Evolutionary conservation across 1,284 basidiomycete genomes (phyloP), one percentile per base, ranked within the genome.

Genomic region (Malassezia globosa): DNA sequence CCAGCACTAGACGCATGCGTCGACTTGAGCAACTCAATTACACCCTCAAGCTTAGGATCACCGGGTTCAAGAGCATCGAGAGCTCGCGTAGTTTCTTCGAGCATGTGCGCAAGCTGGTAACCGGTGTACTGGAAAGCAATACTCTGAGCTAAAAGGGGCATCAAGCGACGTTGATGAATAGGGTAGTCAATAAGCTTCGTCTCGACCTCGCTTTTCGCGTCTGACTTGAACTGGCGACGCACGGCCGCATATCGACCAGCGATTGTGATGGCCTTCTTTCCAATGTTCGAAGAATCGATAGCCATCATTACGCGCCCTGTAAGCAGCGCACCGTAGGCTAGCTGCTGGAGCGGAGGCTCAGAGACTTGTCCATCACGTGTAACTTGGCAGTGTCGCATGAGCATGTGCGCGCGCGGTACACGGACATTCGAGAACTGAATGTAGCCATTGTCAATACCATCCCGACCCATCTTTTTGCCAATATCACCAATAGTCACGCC

Each of bases 341-440:
- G 72, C 60, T 79, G 78, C 27, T 76, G 76, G 11, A 79, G 74
- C 35, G 78, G 76, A 45, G 77, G 75, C 58, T 75, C 71, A 25
- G 60, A 63, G 25, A 75, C 73, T 50, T 72, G 61, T 23, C 73
- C 74, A 22, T 78, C 74, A 18, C 77, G 73, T 3, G 76, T 73
- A 42, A 76, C 73, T 56, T 79, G 78, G 27, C 77, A 77, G 68
- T 79, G 76, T 72, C 79, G 79, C 77, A 79, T 79, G 59, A 79
- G 74, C 76, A 79, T 78, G 64, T 74, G 74, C 16, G 77, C 75
- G 45, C 78, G 74, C 7, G 78, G 78, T 16, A 79, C 76, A 48
- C 77, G 74, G 45, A 78, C 77, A 51, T 77, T 73, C 51, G 78
- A 78, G 69, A 79, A 79, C 51, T 77, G 72, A 48, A 66, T 62